Evolutionary conservation across 176 grass and related monocot genomes (phyloP).

Genomic region (Panicum miliaceum): DNA sequence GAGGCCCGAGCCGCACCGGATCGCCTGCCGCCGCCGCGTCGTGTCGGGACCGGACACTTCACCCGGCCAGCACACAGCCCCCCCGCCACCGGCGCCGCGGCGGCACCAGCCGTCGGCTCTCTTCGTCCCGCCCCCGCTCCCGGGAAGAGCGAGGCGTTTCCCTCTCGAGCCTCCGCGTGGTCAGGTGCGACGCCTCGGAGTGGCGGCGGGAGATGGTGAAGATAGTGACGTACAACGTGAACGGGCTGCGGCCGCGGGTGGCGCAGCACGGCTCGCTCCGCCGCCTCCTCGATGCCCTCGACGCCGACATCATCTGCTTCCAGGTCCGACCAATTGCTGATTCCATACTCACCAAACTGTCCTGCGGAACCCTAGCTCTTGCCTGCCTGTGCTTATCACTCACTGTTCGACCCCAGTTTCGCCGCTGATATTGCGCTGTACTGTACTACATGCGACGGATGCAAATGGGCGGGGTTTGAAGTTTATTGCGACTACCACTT

Average conservation of each 20-base stretch:
- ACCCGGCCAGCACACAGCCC: slow-evolving; percentile 28
- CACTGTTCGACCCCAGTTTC: not conserved
- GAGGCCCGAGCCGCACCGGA: not conserved
- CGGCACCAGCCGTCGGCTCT: not conserved
- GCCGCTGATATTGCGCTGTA: not conserved
- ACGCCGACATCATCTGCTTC: slow-evolving; percentile 96
- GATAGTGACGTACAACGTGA: slow-evolving; percentile 99
- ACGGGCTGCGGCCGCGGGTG: slow-evolving; percentile 91
- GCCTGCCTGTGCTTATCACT: not conserved
- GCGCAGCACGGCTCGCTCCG: slow-evolving; percentile 87
- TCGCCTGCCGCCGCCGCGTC: not conserved
- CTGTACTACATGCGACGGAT: not conserved
- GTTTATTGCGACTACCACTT: not conserved
- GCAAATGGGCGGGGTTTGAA: not conserved
- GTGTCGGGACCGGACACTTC: slow-evolving; percentile 52
- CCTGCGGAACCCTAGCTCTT: slow-evolving; percentile 45
- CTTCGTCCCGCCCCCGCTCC: not conserved
- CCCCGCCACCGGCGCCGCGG: not conserved
- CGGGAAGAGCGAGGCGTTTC: not conserved
- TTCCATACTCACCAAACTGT: not conserved
- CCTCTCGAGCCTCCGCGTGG: not conserved
- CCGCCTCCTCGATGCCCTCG: slow-evolving; percentile 85
- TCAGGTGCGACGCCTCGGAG: not conserved
- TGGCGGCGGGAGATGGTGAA: slow-evolving; percentile 50
- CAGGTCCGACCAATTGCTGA: slow-evolving; percentile 47